phyloP scores from a whole-genome alignment of 805 yeast species.

The Lachancea mirantina region DNA sequence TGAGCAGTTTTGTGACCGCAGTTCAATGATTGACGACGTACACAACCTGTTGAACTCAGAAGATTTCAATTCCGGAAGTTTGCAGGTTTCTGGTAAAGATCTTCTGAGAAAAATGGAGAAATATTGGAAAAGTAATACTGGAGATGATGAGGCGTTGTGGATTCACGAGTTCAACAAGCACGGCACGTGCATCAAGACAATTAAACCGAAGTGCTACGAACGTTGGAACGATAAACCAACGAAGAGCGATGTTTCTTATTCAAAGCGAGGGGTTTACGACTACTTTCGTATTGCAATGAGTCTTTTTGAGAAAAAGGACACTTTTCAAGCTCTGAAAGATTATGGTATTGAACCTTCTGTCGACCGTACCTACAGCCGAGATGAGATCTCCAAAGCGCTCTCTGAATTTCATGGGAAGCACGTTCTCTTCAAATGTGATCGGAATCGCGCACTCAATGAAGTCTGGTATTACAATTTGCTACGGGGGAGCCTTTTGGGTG shows the following conservation, averaged over 20 bases:
- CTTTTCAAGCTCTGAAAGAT: conserved; percentile 55
- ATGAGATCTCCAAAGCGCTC: conserved; percentile 49
- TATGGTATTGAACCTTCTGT: conserved; percentile 68
- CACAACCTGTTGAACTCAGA: conserved; percentile 36
- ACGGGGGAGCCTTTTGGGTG: conserved; percentile 62
- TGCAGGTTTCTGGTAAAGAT: conserved; percentile 39
- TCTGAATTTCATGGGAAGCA: conserved; percentile 43
- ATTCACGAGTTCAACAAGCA: conserved; percentile 90
- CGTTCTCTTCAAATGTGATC: conserved; percentile 58
- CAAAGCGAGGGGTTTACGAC: conserved; percentile 49
- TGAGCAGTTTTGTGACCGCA: conserved; percentile 67
- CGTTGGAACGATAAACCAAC: conserved; percentile 20
- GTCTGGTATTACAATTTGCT: conserved; percentile 76
- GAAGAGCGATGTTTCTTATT: conserved; percentile 8
- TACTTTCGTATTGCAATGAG: conserved; percentile 56
- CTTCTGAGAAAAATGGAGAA: conserved; percentile 49
- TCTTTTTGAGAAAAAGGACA: conserved; percentile 53
- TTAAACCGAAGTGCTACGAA: conserved; percentile 64
- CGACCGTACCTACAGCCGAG: conserved; percentile 47
- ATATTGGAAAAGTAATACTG: conserved; percentile 70
- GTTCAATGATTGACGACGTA: conserved; percentile 48
- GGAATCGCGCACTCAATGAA: conserved; percentile 37
- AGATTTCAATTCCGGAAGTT: conserved; percentile 15
- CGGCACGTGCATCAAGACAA: conserved; percentile 83
- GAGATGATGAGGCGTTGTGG: conserved; percentile 70